phyloP scores from a whole-genome alignment of 768 basidiomycete genomes.

The Suillus plorans region DNA sequence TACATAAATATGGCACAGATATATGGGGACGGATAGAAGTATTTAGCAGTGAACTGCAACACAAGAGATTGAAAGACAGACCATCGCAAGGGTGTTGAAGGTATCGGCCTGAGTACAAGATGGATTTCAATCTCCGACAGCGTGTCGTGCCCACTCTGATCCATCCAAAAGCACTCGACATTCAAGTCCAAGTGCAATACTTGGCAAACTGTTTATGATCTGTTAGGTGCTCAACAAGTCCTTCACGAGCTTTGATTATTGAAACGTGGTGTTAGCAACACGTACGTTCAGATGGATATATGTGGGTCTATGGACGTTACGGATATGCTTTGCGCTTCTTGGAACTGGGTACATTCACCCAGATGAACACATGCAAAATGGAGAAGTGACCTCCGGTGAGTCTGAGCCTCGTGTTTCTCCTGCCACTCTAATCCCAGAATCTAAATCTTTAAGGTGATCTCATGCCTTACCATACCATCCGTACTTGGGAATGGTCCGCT shows the following conservation, averaged over 20 bases:
- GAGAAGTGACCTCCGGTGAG: conserved; percentile 37
- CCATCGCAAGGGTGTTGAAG: conserved; percentile 18
- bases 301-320: conserved; percentile 25
- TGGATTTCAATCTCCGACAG: conserved; percentile 29
- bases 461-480: conserved; percentile 26
- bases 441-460: conserved; percentile 21
- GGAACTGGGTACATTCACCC: conserved; percentile 41
- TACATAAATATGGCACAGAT: not conserved
- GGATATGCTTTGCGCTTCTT: conserved; percentile 30
- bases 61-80: conserved; percentile 18
- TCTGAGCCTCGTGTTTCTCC: conserved; percentile 4
- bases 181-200: not conserved
- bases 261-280: conserved; percentile 12
- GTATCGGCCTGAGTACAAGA: conserved; percentile 11
- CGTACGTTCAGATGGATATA: conserved; percentile 21
- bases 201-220: not conserved
- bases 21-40: not conserved
- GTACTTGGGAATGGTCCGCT: conserved; percentile 40
- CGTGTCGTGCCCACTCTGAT: not conserved
- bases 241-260: not conserved
- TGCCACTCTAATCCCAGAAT: conserved; percentile 8
- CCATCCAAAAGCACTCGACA: not conserved
- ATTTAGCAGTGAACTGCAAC: conserved; percentile 16
- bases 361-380: conserved; percentile 43
- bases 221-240: not conserved